Percentiles rank a stretch among this genome's conserved stretches.
Evolutionary conservation across 2,329 filamentous ascomycete genomes (phyloP).

Genomic region (Fusarium luffae): DNA sequence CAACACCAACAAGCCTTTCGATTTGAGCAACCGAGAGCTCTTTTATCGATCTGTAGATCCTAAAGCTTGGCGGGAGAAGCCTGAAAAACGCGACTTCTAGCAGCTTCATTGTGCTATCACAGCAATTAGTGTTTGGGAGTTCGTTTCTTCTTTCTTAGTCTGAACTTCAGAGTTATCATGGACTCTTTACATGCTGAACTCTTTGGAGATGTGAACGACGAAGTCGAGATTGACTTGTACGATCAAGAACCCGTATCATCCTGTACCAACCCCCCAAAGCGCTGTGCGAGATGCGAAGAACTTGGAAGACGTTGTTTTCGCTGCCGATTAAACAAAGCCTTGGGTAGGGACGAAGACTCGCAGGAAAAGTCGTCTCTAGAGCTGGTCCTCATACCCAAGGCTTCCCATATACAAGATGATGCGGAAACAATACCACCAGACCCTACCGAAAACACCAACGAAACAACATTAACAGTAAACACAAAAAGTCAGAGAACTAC

Average conservation of each 20-base stretch:
- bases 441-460: background rate
- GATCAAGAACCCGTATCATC: background rate
- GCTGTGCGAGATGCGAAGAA: slow-evolving; percentile 1
- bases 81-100: background rate
- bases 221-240: background rate
- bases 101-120: background rate
- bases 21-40: background rate
- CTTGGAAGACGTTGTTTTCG: background rate
- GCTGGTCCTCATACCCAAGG: background rate
- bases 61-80: background rate
- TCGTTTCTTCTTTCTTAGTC: background rate
- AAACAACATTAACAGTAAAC: background rate
- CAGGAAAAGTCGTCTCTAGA: slow-evolving; percentile 1
- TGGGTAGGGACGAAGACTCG: background rate
- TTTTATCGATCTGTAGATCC: background rate
- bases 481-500: background rate
- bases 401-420: background rate
- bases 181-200: background rate
- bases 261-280: background rate
- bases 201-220: background rate
- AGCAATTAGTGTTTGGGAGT: background rate
- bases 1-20: background rate
- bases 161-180: background rate
- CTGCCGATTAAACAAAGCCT: background rate
- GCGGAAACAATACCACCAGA: background rate